Percentiles rank a stretch among this genome's conserved stretches.
These are phyloP conservation scores for Aspergillus egyptiacus DNA, from an alignment of 495 filamentous ascomycete genomes.

Conservation along the genomic window DNA sequence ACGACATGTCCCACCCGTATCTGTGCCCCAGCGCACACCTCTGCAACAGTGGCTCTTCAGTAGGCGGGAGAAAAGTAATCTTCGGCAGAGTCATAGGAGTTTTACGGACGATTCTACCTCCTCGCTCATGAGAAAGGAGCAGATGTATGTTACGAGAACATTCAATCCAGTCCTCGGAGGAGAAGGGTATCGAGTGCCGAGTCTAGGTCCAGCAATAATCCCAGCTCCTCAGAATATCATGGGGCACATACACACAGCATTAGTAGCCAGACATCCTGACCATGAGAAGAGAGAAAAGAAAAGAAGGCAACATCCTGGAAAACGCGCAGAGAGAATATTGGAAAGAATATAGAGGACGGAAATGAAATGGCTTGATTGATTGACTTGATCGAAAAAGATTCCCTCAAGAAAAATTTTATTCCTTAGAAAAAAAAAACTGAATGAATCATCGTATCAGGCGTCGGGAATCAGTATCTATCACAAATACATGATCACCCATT, in stretches of 20 bases:
- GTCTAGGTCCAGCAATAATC: too few species aligned
- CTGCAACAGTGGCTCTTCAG: slow-evolving; percentile 80
- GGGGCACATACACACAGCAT: too few species aligned
- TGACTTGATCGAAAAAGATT: too few species aligned
- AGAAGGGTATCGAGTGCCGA: slow-evolving; percentile 43
- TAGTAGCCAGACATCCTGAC: too few species aligned
- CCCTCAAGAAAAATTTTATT: slow-evolving; percentile 12
- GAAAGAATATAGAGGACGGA: slow-evolving; percentile 4
- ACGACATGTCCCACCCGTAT: slow-evolving; percentile 80
- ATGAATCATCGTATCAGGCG: slow-evolving; percentile 9
- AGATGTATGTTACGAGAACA: slow-evolving; percentile 19
- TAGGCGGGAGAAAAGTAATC: slow-evolving; percentile 48
- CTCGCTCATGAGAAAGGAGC: slow-evolving; percentile 36
- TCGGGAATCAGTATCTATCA: too few species aligned
- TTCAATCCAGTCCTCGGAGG: slow-evolving; percentile 26
- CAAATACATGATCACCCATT: slow-evolving; percentile 7
- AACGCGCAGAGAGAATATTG: not conserved
- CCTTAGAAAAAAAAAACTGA: slow-evolving; percentile 9
- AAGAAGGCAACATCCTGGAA: too few species aligned
- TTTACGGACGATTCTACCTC: slow-evolving; percentile 27
- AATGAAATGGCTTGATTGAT: slow-evolving; percentile 15
- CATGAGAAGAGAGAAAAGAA: slow-evolving; percentile 2
- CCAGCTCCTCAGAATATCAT: too few species aligned
- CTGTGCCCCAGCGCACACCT: slow-evolving; percentile 80
- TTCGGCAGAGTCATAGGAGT: slow-evolving; percentile 28